Percentiles rank a stretch among this genome's conserved stretches.
Conservation (phyloP, 768 basidiomycete genomes). For the Clavaria fumosa region DNA sequence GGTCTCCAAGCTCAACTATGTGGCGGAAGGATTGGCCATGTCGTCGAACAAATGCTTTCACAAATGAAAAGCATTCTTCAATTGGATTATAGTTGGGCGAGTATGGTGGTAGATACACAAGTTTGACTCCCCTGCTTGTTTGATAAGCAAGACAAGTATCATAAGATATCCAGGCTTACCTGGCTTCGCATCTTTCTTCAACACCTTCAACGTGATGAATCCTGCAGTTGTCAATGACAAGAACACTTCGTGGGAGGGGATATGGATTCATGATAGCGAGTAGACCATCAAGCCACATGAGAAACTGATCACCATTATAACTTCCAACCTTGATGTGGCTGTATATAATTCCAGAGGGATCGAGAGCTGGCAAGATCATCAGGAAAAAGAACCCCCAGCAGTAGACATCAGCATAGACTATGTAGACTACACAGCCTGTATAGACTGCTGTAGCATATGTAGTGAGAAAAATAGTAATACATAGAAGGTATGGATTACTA, state of each 20-base stretch:
- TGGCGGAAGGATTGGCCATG: not conserved
- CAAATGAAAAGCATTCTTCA: slow-evolving; percentile 3
- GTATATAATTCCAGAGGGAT: slow-evolving; percentile 11
- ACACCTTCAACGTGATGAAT: slow-evolving; percentile 24
- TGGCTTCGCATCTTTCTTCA: slow-evolving; percentile 16
- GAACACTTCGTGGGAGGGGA: slow-evolving; percentile 20
- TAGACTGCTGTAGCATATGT: too few relatives aligned
- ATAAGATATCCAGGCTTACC: slow-evolving; percentile 10
- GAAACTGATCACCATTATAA: slow-evolving; percentile 14
- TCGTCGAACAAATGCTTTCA: not conserved
- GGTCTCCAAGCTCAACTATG: not conserved
- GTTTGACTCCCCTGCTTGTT: not conserved
- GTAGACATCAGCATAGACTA: too few relatives aligned
- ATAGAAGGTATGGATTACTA: too few relatives aligned
- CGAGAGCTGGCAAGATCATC: slow-evolving; percentile 14
- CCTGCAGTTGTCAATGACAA: slow-evolving; percentile 25
- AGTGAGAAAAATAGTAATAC: too few relatives aligned
- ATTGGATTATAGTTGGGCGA: slow-evolving; percentile 1
- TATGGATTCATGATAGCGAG: slow-evolving; percentile 15
- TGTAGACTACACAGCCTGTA: too few relatives aligned
- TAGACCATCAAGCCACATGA: slow-evolving; percentile 8
- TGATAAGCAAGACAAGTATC: not conserved
- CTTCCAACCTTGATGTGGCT: slow-evolving; percentile 12
- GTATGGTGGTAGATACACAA: slow-evolving; percentile 1
- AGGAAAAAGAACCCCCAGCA: too few relatives aligned